A percentile compares a stretch with the other conserved stretches of the same genome.
Conservation (phyloP, 2,329 filamentous ascomycete species). For the Talaromyces sp. region DNA sequence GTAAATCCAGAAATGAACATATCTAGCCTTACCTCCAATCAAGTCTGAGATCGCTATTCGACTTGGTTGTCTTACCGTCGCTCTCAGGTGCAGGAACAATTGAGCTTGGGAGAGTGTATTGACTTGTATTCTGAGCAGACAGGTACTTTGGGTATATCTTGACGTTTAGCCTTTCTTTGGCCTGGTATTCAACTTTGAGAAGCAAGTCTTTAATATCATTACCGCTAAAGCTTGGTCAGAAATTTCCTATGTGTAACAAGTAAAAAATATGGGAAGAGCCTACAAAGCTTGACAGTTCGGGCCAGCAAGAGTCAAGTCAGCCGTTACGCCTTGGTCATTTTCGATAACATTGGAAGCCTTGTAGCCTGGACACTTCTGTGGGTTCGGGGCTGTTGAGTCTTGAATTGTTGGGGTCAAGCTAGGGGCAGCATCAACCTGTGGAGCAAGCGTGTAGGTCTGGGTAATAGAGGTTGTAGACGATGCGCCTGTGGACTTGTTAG, state of each 20-base stretch:
- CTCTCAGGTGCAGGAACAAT: neutral
- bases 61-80: neutral
- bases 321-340: neutral
- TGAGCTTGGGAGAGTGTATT: neutral
- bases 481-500: neutral
- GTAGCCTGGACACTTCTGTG: neutral
- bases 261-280: neutral
- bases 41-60: neutral
- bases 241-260: neutral
- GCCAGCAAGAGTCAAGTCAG: neutral
- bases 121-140: neutral
- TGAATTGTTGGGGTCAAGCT: neutral
- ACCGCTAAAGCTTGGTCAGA: neutral
- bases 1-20: no score
- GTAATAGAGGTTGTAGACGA: neutral
- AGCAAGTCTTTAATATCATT: neutral
- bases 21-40: neutral
- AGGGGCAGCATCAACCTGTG: conserved; percentile 2
- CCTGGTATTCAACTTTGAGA: neutral
- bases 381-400: neutral
- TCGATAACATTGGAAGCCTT: neutral
- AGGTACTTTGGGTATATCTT: neutral
- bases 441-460: neutral
- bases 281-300: neutral
- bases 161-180: neutral